Evolutionary conservation across 305 asterid genomes (phyloP).

Genomic region (Striga hermonthica): DNA sequence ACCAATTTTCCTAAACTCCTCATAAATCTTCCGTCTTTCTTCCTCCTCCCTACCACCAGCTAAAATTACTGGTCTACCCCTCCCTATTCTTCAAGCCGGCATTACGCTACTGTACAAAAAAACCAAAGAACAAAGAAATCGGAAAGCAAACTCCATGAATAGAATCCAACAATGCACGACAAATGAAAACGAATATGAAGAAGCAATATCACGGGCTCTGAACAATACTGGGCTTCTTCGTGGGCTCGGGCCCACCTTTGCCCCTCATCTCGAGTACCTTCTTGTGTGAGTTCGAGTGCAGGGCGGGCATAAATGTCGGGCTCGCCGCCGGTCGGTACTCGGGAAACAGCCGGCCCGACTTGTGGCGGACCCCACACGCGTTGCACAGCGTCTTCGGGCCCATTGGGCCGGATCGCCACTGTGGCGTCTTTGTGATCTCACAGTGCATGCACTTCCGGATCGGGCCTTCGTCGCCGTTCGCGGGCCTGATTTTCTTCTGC

Average conservation of each 20-base stretch:
- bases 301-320: constrained; percentile 70
- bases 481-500: constrained; percentile 48
- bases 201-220: constrained; percentile 23
- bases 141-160: constrained; percentile 14
- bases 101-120: constrained; percentile 66
- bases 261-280: constrained; percentile 85
- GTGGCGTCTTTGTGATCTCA: constrained; percentile 89
- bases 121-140: constrained; percentile 65
- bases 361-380: constrained; percentile 92
- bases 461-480: constrained; percentile 27
- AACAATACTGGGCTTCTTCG: constrained; percentile 31
- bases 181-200: constrained; percentile 1
- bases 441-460: constrained; percentile 85
- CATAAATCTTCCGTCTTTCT: constrained; percentile 14
- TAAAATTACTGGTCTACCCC: constrained; percentile 37
- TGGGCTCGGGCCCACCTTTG: constrained; percentile 28
- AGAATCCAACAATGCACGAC: constrained; percentile 1
- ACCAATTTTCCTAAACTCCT: constrained; percentile 28
- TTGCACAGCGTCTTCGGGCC: constrained; percentile 91
- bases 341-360: constrained; percentile 82
- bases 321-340: constrained; percentile 95
- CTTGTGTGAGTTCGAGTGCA: constrained; percentile 96
- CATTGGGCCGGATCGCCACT: constrained; percentile 87
- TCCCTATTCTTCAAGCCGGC: constrained; percentile 39
- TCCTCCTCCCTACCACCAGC: constrained; percentile 37